Evolutionary conservation across 768 basidiomycete genomes (phyloP).

Genomic region (Tylopilus rubrobrunneus): DNA sequence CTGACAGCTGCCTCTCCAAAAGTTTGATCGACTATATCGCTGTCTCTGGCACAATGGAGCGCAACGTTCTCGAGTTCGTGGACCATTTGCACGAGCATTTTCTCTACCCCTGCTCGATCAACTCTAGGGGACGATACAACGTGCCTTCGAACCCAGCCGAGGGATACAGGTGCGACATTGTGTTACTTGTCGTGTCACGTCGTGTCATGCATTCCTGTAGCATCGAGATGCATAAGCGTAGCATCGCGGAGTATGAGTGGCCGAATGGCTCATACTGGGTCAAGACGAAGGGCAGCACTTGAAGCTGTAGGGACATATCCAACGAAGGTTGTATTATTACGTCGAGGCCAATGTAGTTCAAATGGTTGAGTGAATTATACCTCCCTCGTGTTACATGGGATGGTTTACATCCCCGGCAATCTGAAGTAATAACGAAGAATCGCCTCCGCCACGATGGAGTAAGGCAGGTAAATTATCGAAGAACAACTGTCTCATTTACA

Average conservation of each 20-base stretch:
- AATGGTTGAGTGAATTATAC: not conserved
- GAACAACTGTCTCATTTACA: constrained; percentile 4
- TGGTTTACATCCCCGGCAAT: not conserved
- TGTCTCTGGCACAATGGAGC: constrained; percentile 88
- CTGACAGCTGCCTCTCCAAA: not conserved
- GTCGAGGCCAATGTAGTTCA: not conserved
- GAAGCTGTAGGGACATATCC: not conserved
- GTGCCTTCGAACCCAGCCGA: constrained; percentile 72
- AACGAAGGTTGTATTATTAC: constrained; percentile 1
- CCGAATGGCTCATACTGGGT: constrained; percentile 57
- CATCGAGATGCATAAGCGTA: constrained; percentile 82
- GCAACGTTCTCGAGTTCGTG: constrained; percentile 88
- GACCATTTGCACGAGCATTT: constrained; percentile 96
- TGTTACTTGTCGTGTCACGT: not conserved
- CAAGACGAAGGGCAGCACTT: constrained; percentile 2
- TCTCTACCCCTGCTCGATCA: constrained; percentile 84
- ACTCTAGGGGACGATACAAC: constrained; percentile 79
- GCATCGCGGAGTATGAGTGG: constrained; percentile 82
- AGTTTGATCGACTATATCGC: constrained; percentile 93
- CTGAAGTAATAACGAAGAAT: not conserved
- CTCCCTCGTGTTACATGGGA: too few species aligned
- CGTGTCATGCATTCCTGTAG: constrained; percentile 34
- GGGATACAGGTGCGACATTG: constrained; percentile 50
- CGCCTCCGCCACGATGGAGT: not conserved
- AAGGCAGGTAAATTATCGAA: not conserved